These are phyloP conservation scores for Tetrapisispora fleetii DNA, from an alignment of 805 yeast genomes.

Conservation along the genomic window DNA sequence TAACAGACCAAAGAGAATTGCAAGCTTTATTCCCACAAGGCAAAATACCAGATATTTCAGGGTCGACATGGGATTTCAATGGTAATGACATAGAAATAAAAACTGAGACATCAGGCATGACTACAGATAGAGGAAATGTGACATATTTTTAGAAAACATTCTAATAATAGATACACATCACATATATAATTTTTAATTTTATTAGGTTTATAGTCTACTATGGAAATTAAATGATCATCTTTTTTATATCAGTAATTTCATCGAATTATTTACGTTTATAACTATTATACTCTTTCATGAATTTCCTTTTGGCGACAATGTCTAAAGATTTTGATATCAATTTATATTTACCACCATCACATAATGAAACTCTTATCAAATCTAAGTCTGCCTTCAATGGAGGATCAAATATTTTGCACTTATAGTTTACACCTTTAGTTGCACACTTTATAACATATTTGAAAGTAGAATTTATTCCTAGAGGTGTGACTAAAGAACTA, in stretches of 20 bases:
- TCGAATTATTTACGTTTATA: slow-evolving; percentile 1
- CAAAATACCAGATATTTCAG: slow-evolving; percentile 16
- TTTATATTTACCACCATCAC: slow-evolving; percentile 40
- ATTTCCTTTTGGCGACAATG: slow-evolving; percentile 35
- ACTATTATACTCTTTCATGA: slow-evolving; percentile 22
- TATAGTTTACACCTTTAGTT: slow-evolving; percentile 13
- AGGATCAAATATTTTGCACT: slow-evolving; percentile 19
- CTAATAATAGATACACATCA: not conserved
- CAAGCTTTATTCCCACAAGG: slow-evolving; percentile 19
- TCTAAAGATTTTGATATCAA: slow-evolving; percentile 38
- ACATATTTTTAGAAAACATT: not conserved
- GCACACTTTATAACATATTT: slow-evolving; percentile 15
- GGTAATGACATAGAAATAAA: slow-evolving; percentile 3
- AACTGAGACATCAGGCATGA: not conserved
- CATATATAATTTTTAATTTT: not conserved
- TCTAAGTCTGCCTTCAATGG: slow-evolving; percentile 16
- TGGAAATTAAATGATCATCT: not conserved
- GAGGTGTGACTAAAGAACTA: slow-evolving; percentile 29
- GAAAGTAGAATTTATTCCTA: slow-evolving; percentile 9
- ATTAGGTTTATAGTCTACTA: not conserved
- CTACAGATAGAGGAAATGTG: not conserved
- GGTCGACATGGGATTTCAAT: slow-evolving; percentile 18
- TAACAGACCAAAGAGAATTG: slow-evolving; percentile 9
- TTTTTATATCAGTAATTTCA: not conserved
- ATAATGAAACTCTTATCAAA: slow-evolving; percentile 26